These are phyloP conservation scores for Penicillium sp. DNA, from an alignment of 2,329 filamentous ascomycete species.

Conservation along the genomic window DNA sequence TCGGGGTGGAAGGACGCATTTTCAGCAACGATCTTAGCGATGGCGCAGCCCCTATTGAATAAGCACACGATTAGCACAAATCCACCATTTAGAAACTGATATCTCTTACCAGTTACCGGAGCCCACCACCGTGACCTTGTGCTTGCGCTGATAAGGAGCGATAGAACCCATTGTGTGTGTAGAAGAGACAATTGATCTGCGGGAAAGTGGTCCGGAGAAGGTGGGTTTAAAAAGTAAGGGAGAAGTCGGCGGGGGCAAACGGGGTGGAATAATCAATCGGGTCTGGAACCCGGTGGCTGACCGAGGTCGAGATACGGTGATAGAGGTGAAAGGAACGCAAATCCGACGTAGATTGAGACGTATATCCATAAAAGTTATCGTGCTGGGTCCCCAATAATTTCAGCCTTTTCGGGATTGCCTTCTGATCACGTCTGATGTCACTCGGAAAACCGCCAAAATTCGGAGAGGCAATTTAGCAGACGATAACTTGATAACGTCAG, in stretches of 20 bases:
- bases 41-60: slow-evolving; percentile 83
- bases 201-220: slow-evolving; percentile 12
- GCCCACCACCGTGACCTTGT: slow-evolving; percentile 70
- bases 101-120: slow-evolving; percentile 83
- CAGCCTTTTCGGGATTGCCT: slow-evolving; percentile 8
- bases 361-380: slow-evolving; percentile 16
- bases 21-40: slow-evolving; percentile 94
- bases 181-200: slow-evolving; percentile 21
- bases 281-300: slow-evolving; percentile 23
- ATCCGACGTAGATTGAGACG: slow-evolving; percentile 20
- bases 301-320: slow-evolving; percentile 30
- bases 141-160: slow-evolving; percentile 33
- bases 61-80: slow-evolving; percentile 72
- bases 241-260: slow-evolving; percentile 18
- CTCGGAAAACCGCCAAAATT: not conserved
- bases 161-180: slow-evolving; percentile 34
- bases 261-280: slow-evolving; percentile 15
- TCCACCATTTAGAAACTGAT: slow-evolving; percentile 33
- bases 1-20: slow-evolving; percentile 75
- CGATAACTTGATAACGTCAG: slow-evolving; percentile 16
- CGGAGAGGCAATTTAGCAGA: not conserved
- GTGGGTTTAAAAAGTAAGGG: slow-evolving; percentile 20
- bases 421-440: slow-evolving; percentile 8
- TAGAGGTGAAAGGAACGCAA: slow-evolving; percentile 23
- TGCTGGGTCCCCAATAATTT: slow-evolving; percentile 11